A percentile compares a stretch with the other conserved stretches of the same genome.
Conservation (phyloP, 1,284 basidiomycete genomes). For the Fomitopsis palustris region DNA sequence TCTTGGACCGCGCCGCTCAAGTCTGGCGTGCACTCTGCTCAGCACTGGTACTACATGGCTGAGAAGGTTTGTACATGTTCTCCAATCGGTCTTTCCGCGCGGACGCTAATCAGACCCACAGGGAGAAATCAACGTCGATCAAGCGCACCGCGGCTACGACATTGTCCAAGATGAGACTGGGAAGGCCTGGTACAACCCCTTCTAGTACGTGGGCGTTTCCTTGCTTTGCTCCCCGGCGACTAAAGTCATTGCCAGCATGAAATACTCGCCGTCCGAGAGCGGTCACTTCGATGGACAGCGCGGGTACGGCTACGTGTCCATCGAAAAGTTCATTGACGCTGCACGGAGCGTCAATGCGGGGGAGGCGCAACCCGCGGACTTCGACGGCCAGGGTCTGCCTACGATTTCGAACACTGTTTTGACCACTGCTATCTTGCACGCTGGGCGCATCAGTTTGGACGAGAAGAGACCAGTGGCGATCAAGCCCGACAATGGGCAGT, state of each 20-base stretch:
- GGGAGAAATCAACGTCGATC: slow-evolving; percentile 91
- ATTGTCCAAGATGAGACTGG: slow-evolving; percentile 81
- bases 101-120: slow-evolving; percentile 25
- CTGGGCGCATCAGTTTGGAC: slow-evolving; percentile 85
- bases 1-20: slow-evolving; percentile 85
- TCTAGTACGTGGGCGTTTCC: slow-evolving; percentile 62
- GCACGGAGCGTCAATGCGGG: slow-evolving; percentile 75
- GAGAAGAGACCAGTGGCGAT: slow-evolving; percentile 82
- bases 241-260: slow-evolving; percentile 57
- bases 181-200: slow-evolving; percentile 84
- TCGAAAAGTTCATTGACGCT: slow-evolving; percentile 90
- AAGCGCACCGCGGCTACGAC: slow-evolving; percentile 91
- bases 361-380: slow-evolving; percentile 60
- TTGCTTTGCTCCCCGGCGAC: not conserved
- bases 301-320: slow-evolving; percentile 87
- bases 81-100: not conserved
- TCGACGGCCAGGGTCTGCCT: slow-evolving; percentile 78
- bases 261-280: slow-evolving; percentile 87
- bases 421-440: slow-evolving; percentile 90
- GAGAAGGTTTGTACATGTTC: slow-evolving; percentile 57
- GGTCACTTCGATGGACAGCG: slow-evolving; percentile 92
- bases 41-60: slow-evolving; percentile 94
- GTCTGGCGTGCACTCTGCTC: slow-evolving; percentile 79
- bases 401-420: slow-evolving; percentile 87
- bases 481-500: slow-evolving; percentile 56